Base-by-base conservation (phyloP, 2,329 filamentous ascomycete species). In the Diaporthe vexans region DNA sequence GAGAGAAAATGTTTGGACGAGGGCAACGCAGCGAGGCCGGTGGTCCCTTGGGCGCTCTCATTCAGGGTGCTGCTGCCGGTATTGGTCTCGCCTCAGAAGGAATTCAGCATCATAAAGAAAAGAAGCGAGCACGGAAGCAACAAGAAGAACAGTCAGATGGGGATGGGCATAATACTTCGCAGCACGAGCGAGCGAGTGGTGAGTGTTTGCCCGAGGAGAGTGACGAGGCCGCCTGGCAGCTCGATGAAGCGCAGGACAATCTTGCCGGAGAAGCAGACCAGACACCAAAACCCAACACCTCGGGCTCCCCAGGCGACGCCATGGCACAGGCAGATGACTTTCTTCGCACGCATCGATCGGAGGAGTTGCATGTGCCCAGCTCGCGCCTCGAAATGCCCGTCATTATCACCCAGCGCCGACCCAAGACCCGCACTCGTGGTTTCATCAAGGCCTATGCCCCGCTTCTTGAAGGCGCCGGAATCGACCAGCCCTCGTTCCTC, bases 371-470 rank as follows among this genome's bases (percentile, higher is more conserved):
- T 8, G 19, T 35, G 13, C 51, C 46, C 17, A 15, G 43, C 11
- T 54, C 33, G 11, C 74, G 63, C 35, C 78, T 87, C 2, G 80
- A 83, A n/a, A 82, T 83, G 65, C 87, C 88, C 0, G 86, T 33
- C 29, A 33, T 33, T 90, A 79, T 90, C 4, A 86, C 88, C 0
- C 89, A 90, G 73, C 81, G 88, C 3, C 84, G 89, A 15, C 88
- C 88, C 0, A 82, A 84, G 40, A 82, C 84, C 43, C 86, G 86
- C 69, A 78, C 80, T 0, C 83, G 88, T 17, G 89, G 88, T 0
- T 90, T 90, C 76, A 81, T 89, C 4, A 83, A 85, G n/a, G 88
- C 86, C 0, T 90, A 90, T 77, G 83, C 88, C 0, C 88, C 88
- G 0, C 79, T 86, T 0, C 82, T 91, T 0, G 81, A 80, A n/a